Evolutionary conservation across 148 eudicot species (phyloP).

Genomic region (Chenopodium album): DNA sequence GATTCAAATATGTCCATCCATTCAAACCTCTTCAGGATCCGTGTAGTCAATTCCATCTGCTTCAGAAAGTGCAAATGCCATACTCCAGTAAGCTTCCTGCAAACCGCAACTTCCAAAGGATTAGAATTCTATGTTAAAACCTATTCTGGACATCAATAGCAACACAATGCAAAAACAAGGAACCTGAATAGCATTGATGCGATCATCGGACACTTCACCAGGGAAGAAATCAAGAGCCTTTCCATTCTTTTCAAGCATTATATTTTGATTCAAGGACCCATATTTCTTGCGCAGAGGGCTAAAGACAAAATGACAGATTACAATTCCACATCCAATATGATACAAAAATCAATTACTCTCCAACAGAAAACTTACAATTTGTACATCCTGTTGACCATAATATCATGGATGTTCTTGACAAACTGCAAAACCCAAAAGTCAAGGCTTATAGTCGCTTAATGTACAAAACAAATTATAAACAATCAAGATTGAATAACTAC

Average conservation of each 20-base stretch:
- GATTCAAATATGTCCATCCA: not conserved
- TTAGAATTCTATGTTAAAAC: not conserved
- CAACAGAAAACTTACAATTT: constrained; percentile 40
- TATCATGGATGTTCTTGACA: constrained; percentile 73
- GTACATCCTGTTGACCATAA: constrained; percentile 70
- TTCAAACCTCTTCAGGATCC: constrained; percentile 87
- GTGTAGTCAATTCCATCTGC: constrained; percentile 97
- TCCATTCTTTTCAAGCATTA: constrained; percentile 90
- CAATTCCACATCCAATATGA: constrained; percentile 13
- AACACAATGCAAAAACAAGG: not conserved
- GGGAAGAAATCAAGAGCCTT: constrained; percentile 66
- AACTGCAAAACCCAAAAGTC: constrained; percentile 51
- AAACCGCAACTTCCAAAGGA: constrained; percentile 2
- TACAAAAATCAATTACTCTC: constrained; percentile 2
- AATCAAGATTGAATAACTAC: not conserved
- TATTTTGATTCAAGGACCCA: constrained; percentile 37
- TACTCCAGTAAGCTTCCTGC: constrained; percentile 89
- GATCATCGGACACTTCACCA: constrained; percentile 73
- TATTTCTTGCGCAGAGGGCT: constrained; percentile 45
- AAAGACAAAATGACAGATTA: constrained; percentile 20
- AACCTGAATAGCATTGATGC: constrained; percentile 82
- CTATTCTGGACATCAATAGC: not conserved
- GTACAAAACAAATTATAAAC: not conserved
- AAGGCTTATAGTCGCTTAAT: not conserved
- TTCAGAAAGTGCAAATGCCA: constrained; percentile 93